Base-by-base conservation (phyloP, 768 basidiomycete genomes). In the Boletus rex-veris region DNA sequence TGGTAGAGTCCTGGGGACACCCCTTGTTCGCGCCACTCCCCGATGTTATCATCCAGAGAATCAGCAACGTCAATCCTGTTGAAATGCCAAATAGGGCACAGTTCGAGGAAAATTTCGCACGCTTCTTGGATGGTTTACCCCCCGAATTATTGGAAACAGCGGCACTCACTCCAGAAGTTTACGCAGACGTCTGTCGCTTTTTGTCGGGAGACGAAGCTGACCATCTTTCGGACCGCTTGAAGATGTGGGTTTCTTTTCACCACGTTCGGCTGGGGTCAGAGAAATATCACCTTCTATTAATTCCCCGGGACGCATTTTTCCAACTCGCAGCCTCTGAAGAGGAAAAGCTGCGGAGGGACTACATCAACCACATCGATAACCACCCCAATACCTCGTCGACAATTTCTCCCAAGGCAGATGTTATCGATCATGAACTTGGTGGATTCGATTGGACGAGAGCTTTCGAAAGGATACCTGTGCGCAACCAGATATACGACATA, bases 401-500 rank as follows among this genome's bases (percentile, higher is more conserved):
- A 3, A n/a, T 21, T 45, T 57, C 66, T 41, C 47, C 65, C 52
- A 59, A 64, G 59, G 21, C 40, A 10, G 63, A 66, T 33, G 21
- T 40, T 16, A 50, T 53, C 48, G 54, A 61, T 45, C 49, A 58
- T 54, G 59, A 66, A 57, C 47, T 62, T 50, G 39, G 60, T 64
- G 58, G 74, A 68, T 58, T 66, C 59, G 56, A 67, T 63, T 59
- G 74, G 67, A 58, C 62, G 19, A 67, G 65, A 42, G 71, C 76
- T 26, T 87, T 83, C 64, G 81, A 87, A 59, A 75, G 82, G 52
- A 68, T 87, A 45, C 86, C 86, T 10, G 84, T 86, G 46, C 80
- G 80, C 49, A 72, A 77, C 21, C 86, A 88, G 62, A 78, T 88
- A 58, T 88, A 85, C 52, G 86, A 88, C 64, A 75, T 85, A 53